Base-by-base conservation (phyloP, 2,329 filamentous ascomycete species). In the Apiospora kogelbergensis region DNA sequence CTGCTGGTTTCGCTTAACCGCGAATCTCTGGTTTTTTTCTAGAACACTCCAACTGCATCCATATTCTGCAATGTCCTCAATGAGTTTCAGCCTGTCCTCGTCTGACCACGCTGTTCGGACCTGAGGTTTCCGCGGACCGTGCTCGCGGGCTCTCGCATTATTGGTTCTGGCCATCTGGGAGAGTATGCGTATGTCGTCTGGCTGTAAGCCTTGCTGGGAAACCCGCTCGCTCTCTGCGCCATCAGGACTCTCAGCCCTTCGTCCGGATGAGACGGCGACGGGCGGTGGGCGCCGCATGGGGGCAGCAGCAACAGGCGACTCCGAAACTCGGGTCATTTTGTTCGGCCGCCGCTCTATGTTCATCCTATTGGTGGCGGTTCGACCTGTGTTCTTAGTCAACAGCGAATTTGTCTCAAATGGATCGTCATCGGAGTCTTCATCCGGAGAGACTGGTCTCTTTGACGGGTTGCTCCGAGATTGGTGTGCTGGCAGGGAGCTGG, bases 1-100 rank as follows among this genome's bases (percentile, higher is more conserved):
- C 75, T 88, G 86, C 78, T 88, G 86, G 72, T 84, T 83, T 65
- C 86, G 84, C 1, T 75, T 74, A 20, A 77, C 72, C 57, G 85
- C 79, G 67, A 87, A 87, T 0, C 73, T 73, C 37, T 73, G 48
- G 60, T 74, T 74, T 66, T 80, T 78, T 65, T 80, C 78, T 65
- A 84, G 83, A 5, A 68, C 68, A 57, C 77, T 78, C 82, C 82
- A 84, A 40, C 79, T 79, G 73, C 79, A 82, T 26, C 76, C 73
- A 68, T 77, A 77, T 24, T 76, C 71, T 63, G 78, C 73, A 42
- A 88, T 80, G 66, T 83, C 79, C 7, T 77, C 71, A 41, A 87
- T 74, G 60, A 88, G 84, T 44, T 76, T 71, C 15, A 73, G 48
- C 6, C 77, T 77, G 72, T 88, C 86, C 9, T 74, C 68, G 11